Conservation (phyloP, 75 land plant genomes). For the Pinus albicaulis region DNA sequence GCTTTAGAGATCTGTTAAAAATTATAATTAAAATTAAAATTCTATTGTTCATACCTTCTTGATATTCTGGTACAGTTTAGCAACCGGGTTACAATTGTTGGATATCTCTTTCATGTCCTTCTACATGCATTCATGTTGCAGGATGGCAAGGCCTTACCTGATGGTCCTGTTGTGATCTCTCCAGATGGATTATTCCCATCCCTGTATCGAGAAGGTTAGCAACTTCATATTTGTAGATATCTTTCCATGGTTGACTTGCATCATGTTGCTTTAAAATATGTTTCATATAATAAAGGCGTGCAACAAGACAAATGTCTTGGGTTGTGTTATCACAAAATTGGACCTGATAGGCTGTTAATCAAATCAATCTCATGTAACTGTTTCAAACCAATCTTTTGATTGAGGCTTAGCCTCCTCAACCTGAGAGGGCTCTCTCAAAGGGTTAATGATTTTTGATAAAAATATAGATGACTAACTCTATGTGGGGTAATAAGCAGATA, state of each 20-base stretch:
- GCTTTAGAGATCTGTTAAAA: not conserved
- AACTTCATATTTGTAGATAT: not conserved
- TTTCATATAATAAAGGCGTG: not conserved
- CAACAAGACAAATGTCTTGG: not conserved
- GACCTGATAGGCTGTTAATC: no score
- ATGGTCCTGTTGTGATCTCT: constrained; percentile 98
- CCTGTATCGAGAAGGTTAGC: constrained; percentile 88
- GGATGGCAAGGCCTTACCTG: constrained; percentile 98
- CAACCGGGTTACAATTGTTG: not conserved
- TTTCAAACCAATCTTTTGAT: no score
- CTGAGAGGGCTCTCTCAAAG: no score
- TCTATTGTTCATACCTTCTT: not conserved
- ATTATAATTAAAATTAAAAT: no score
- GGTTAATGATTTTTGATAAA: no score
- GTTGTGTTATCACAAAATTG: no score
- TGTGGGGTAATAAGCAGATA: no score
- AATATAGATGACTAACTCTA: no score
- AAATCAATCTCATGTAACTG: no score
- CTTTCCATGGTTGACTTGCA: not conserved
- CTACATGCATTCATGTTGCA: constrained; percentile 22
- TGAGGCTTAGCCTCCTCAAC: no score
- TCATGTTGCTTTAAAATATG: not conserved
- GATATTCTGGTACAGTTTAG: not conserved
- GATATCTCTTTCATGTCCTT: not conserved
- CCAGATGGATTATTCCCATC: constrained; percentile 99